Conservation (phyloP, 495 filamentous ascomycete species). For the Penicillium crystallinum region DNA sequence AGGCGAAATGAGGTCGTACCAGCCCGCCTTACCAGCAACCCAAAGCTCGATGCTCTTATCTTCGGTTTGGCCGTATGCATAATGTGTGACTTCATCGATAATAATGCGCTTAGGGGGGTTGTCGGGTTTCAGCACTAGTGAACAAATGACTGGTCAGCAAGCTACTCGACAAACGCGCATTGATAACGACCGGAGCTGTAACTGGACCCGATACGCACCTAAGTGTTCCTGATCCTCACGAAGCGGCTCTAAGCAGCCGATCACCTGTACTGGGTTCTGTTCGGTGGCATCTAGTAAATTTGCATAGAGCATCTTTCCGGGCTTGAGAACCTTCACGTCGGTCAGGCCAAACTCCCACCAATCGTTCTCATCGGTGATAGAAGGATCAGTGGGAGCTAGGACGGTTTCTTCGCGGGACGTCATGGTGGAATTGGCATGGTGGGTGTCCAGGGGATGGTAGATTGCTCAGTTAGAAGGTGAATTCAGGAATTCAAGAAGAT, state of each 20-base stretch:
- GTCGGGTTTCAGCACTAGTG: constrained; percentile 41
- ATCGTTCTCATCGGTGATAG: constrained; percentile 52
- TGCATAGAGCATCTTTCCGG: constrained; percentile 45
- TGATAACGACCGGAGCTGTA: constrained; percentile 10
- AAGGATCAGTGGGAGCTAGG: constrained; percentile 50
- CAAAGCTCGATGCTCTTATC: constrained; percentile 61
- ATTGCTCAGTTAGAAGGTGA: not conserved
- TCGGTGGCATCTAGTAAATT: constrained; percentile 51
- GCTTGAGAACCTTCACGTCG: constrained; percentile 48
- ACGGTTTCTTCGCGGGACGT: constrained; percentile 51
- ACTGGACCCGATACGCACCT: constrained; percentile 26
- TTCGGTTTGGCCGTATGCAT: constrained; percentile 63
- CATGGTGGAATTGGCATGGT: constrained; percentile 40
- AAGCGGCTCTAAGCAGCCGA: constrained; percentile 46
- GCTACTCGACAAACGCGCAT: constrained; percentile 7
- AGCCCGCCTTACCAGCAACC: constrained; percentile 72
- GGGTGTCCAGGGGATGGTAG: constrained; percentile 4
- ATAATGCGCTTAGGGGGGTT: constrained; percentile 54
- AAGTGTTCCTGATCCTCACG: constrained; percentile 40
- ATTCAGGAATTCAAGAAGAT: not conserved
- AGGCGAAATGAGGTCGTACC: constrained; percentile 64
- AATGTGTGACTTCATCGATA: constrained; percentile 56
- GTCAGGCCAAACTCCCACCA: constrained; percentile 54
- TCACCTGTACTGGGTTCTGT: constrained; percentile 50
- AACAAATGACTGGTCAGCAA: constrained; percentile 21